These are phyloP conservation scores for Cytidiella melzeri DNA, from an alignment of 768 basidiomycete species.

Conservation along the genomic window DNA sequence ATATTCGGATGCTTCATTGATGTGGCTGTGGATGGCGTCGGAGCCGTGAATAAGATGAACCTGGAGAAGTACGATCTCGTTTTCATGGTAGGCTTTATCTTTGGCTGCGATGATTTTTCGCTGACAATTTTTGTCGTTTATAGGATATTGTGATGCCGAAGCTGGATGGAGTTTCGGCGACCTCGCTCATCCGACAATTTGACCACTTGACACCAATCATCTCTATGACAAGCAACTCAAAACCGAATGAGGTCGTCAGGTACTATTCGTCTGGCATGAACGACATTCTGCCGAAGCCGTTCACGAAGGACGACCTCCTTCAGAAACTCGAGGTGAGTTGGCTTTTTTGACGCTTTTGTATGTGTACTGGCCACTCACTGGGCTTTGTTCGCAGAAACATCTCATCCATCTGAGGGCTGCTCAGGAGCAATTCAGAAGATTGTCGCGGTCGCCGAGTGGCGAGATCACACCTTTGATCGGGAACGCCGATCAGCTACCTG, in stretches of 20 bases:
- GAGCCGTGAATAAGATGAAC: slow-evolving; percentile 95
- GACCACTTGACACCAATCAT: slow-evolving; percentile 96
- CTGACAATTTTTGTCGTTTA: slow-evolving; percentile 1
- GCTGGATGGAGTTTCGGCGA: slow-evolving; percentile 84
- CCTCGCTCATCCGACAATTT: slow-evolving; percentile 90
- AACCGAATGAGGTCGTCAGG: slow-evolving; percentile 88
- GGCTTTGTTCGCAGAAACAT: slow-evolving; percentile 5
- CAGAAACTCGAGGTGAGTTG: slow-evolving; percentile 80
- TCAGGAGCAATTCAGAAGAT: not conserved
- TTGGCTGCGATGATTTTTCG: not conserved
- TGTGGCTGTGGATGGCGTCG: slow-evolving; percentile 88
- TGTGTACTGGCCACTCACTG: not conserved
- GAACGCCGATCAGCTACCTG: not conserved
- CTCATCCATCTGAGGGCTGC: not conserved
- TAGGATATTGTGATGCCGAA: slow-evolving; percentile 96
- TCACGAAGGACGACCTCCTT: slow-evolving; percentile 87
- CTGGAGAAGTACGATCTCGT: slow-evolving; percentile 93
- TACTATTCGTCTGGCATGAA: slow-evolving; percentile 94
- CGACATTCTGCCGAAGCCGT: slow-evolving; percentile 94
- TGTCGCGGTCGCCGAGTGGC: not conserved
- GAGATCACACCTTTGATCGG: not conserved
- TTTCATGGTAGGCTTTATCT: slow-evolving; percentile 62
- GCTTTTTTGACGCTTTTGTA: slow-evolving; percentile 1
- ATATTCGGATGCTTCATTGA: slow-evolving; percentile 94
- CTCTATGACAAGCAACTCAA: slow-evolving; percentile 95